Conservation (phyloP, 176 grass and related monocot genomes). For the Hyparrhenia diplandra region DNA sequence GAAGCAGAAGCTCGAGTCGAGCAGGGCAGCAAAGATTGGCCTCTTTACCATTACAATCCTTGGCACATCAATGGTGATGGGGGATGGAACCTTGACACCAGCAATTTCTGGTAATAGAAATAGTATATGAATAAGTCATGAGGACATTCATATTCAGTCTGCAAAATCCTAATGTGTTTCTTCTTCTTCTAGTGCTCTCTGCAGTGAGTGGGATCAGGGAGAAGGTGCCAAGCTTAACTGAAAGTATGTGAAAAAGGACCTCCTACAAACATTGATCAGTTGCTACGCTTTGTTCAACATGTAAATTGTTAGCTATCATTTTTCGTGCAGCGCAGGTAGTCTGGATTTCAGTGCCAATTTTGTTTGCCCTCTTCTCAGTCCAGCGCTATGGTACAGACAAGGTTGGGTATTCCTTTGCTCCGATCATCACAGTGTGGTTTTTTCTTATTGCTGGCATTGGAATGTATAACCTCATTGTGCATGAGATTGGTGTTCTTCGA, state of each 20-base stretch:
- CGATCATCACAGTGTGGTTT: slow-evolving; percentile 72
- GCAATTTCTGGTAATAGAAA: slow-evolving; percentile 54
- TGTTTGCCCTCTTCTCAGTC: slow-evolving; percentile 71
- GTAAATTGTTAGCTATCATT: background rate
- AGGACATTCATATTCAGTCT: background rate
- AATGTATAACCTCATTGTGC: slow-evolving; percentile 48
- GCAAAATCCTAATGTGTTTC: background rate
- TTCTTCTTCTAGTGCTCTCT: slow-evolving; percentile 40
- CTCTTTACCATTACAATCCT: slow-evolving; percentile 64
- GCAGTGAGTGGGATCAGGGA: slow-evolving; percentile 73
- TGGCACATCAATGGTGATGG: slow-evolving; percentile 79
- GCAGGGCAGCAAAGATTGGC: slow-evolving; percentile 38
- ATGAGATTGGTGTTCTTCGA: slow-evolving; percentile 54
- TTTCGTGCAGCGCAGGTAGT: slow-evolving; percentile 59
- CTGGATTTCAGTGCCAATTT: slow-evolving; percentile 59
- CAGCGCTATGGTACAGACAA: slow-evolving; percentile 90
- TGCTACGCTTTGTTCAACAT: background rate
- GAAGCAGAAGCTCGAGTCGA: slow-evolving; percentile 54
- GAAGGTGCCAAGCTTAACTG: slow-evolving; percentile 57
- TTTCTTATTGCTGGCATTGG: slow-evolving; percentile 61
- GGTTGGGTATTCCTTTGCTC: slow-evolving; percentile 89
- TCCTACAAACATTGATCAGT: background rate
- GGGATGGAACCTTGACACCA: slow-evolving; percentile 71
- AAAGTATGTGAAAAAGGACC: slow-evolving; percentile 33
- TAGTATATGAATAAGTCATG: background rate